A percentile compares a stretch with the other conserved stretches of the same genome.
These are phyloP conservation scores for Podospora anserina DNA, from an alignment of 495 filamentous ascomycete species.

Conservation along the genomic window DNA sequence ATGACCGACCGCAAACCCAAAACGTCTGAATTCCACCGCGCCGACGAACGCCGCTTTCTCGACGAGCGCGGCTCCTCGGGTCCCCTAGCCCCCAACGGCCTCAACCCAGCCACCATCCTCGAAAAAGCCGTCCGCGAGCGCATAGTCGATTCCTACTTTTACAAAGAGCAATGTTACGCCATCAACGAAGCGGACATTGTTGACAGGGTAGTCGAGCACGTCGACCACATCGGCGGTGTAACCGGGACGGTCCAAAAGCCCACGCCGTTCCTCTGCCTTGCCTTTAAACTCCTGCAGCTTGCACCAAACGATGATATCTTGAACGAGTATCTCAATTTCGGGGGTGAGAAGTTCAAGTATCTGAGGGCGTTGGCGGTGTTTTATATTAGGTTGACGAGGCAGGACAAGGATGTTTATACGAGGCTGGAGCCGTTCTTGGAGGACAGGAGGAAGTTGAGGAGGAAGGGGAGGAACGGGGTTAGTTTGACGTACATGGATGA, in stretches of 20 bases:
- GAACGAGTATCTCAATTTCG: slow-evolving; percentile 71
- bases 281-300: slow-evolving; percentile 91
- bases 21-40: slow-evolving; percentile 54
- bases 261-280: slow-evolving; percentile 88
- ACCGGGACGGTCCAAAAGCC: slow-evolving; percentile 79
- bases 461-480: slow-evolving; percentile 67
- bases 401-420: slow-evolving; percentile 73
- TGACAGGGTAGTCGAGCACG: slow-evolving; percentile 82
- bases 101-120: slow-evolving; percentile 85
- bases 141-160: slow-evolving; percentile 92
- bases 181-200: slow-evolving; percentile 87
- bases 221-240: slow-evolving; percentile 77
- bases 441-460: slow-evolving; percentile 78
- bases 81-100: slow-evolving; percentile 58
- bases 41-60: slow-evolving; percentile 71
- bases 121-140: slow-evolving; percentile 92
- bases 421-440: slow-evolving; percentile 78
- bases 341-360: slow-evolving; percentile 81
- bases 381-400: slow-evolving; percentile 87
- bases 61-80: slow-evolving; percentile 64
- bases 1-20: slow-evolving; percentile 18
- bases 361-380: slow-evolving; percentile 83
- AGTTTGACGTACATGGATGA: slow-evolving; percentile 81
- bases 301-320: slow-evolving; percentile 74
- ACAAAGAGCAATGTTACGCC: slow-evolving; percentile 97